Conservation (phyloP, 2,329 filamentous ascomycete genomes). For the Verticillium albo-atrum region DNA sequence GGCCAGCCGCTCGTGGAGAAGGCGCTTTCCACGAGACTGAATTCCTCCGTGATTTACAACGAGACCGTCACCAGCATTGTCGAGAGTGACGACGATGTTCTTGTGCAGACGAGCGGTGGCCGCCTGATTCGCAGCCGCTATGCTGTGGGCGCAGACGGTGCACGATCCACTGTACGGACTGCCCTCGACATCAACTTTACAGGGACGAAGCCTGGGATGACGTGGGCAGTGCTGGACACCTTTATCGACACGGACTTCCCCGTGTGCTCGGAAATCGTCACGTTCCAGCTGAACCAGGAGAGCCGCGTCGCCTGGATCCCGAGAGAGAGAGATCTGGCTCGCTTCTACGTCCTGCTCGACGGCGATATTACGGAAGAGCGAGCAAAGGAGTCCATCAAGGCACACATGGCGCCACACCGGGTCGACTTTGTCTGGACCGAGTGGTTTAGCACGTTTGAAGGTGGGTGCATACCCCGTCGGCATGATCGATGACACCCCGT, state of each 20-base stretch:
- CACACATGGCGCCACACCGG: slow-evolving; percentile 37
- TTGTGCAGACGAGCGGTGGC: slow-evolving; percentile 22
- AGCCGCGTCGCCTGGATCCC: slow-evolving; percentile 45
- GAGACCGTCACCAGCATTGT: slow-evolving; percentile 28
- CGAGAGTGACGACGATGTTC: slow-evolving; percentile 19
- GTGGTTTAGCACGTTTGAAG: slow-evolving; percentile 46
- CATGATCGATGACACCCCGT: too few species aligned
- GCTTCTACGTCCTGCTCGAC: slow-evolving; percentile 42
- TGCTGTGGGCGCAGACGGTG: slow-evolving; percentile 48
- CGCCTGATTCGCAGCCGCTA: slow-evolving; percentile 32
- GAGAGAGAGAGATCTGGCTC: slow-evolving; percentile 38
- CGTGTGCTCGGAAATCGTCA: slow-evolving; percentile 40
- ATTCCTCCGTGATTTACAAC: slow-evolving; percentile 27
- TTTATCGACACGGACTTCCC: slow-evolving; percentile 47
- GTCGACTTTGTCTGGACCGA: slow-evolving; percentile 39
- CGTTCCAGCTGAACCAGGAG: slow-evolving; percentile 38
- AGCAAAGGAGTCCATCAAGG: slow-evolving; percentile 35
- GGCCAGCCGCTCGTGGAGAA: slow-evolving; percentile 41
- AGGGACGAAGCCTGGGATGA: slow-evolving; percentile 44
- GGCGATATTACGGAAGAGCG: slow-evolving; percentile 35
- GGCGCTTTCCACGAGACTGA: slow-evolving; percentile 28
- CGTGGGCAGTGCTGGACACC: slow-evolving; percentile 43
- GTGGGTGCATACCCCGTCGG: too few species aligned
- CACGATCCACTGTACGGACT: slow-evolving; percentile 40
- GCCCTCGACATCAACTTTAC: slow-evolving; percentile 33